Conservation (phyloP, 169 alveolate genomes). For the Eimeria sp. region DNA sequence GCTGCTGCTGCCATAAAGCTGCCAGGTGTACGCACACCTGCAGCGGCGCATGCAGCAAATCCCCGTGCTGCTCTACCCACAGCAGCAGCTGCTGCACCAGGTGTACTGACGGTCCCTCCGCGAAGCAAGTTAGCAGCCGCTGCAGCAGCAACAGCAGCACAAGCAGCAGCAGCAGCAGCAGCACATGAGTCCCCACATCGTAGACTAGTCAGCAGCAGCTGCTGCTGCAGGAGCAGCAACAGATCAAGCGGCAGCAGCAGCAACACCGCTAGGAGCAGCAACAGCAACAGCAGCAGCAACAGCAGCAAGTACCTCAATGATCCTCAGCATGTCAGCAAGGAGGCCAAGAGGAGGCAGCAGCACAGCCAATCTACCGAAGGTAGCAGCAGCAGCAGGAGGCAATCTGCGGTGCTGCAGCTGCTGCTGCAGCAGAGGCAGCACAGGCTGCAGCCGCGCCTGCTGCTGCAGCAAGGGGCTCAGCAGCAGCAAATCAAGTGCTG, state of each 20-base stretch:
- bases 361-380: slow-evolving; percentile 46
- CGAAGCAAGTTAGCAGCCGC: slow-evolving; percentile 66
- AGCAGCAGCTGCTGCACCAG: slow-evolving; percentile 77
- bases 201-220: neutral
- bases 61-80: slow-evolving; percentile 58
- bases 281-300: slow-evolving; percentile 51
- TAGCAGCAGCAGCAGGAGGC: slow-evolving; percentile 26
- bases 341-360: slow-evolving; percentile 63
- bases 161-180: slow-evolving; percentile 39
- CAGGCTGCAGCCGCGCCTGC: slow-evolving; percentile 66
- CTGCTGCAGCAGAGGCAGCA: slow-evolving; percentile 78
- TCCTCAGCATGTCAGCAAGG: slow-evolving; percentile 17
- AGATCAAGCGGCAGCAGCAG: slow-evolving; percentile 26
- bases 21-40: slow-evolving; percentile 74
- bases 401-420: slow-evolving; percentile 57
- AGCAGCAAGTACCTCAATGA: slow-evolving; percentile 65
- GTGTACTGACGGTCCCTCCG: slow-evolving; percentile 53
- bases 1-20: slow-evolving; percentile 66
- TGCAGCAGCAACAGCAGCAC: slow-evolving; percentile 66
- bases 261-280: slow-evolving; percentile 15
- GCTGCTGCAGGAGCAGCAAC: neutral
- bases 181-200: neutral
- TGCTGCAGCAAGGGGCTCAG: slow-evolving; percentile 61
- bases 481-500: slow-evolving; percentile 64
- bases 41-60: slow-evolving; percentile 66